A percentile compares a stretch with the other conserved stretches of the same genome.
Evolutionary conservation across 805 yeast genomes (phyloP).

Genomic region (Wilhelminamyces savonicus): DNA sequence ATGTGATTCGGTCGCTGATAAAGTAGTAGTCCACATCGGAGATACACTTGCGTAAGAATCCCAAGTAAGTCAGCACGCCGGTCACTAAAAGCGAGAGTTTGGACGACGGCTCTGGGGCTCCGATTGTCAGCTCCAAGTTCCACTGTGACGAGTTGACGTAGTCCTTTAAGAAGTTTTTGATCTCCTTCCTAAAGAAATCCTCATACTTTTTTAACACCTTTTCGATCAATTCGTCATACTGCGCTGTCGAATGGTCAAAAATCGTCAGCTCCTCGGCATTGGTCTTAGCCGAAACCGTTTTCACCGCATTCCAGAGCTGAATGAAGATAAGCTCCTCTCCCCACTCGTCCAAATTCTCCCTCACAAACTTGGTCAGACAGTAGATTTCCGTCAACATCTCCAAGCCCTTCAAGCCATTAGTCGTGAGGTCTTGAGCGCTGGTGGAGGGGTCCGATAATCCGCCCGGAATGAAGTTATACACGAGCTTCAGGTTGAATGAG

Average conservation of each 20-base stretch:
- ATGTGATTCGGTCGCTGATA: constrained; percentile 20
- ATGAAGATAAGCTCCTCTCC: constrained; percentile 31
- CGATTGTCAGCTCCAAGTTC: constrained; percentile 12
- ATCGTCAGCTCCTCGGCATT: constrained; percentile 19
- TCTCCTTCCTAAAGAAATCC: constrained; percentile 27
- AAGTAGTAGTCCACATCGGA: constrained; percentile 25
- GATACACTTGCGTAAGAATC: constrained; percentile 15
- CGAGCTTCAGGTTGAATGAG: constrained; percentile 22
- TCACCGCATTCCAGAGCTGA: constrained; percentile 33
- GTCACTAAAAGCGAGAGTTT: constrained; percentile 17
- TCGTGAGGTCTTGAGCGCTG: constrained; percentile 1
- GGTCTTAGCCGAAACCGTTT: constrained; percentile 9
- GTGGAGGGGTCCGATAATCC: constrained; percentile 23
- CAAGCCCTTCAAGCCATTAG: constrained; percentile 22
- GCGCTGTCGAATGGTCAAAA: constrained; percentile 19
- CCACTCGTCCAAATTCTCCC: constrained; percentile 28
- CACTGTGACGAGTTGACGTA: constrained; percentile 33
- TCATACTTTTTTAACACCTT: constrained; percentile 17
- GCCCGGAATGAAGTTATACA: constrained; percentile 31
- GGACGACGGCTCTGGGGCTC: constrained; percentile 10
- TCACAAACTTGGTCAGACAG: constrained; percentile 27
- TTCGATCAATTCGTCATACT: constrained; percentile 15
- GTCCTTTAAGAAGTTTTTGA: constrained; percentile 23
- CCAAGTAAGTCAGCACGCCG: constrained; percentile 20
- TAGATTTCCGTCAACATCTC: constrained; percentile 24